A percentile compares a stretch with the other conserved stretches of the same genome.
Evolutionary conservation across 371 early-diverging fungal genomes (phyloP).

Genomic region (Saksenaea oblongispora): DNA sequence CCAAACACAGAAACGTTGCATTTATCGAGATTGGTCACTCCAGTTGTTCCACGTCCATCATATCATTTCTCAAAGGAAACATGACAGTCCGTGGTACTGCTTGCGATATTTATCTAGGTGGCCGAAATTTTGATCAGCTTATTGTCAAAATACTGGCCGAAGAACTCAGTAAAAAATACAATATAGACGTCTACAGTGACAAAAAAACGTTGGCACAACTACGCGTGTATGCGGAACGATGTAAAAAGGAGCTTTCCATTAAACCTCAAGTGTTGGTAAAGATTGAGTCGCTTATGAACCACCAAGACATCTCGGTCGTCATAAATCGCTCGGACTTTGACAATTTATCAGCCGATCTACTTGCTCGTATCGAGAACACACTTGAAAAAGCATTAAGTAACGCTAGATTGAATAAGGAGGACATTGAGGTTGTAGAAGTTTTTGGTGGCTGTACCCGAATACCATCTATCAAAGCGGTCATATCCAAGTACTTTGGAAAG

Average conservation of each 20-base stretch:
- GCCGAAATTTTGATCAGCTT: conserved; percentile 90
- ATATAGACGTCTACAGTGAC: conserved; percentile 83
- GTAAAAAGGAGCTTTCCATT: conserved; percentile 93
- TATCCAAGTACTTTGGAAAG: conserved; percentile 79
- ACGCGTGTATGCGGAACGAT: conserved; percentile 85
- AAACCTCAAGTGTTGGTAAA: conserved; percentile 85
- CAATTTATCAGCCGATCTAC: conserved; percentile 68
- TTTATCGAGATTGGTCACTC: conserved; percentile 95
- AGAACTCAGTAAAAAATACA: conserved; percentile 89
- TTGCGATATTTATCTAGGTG: conserved; percentile 89
- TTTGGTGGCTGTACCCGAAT: conserved; percentile 93
- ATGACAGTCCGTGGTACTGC: conserved; percentile 85
- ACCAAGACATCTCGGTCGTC: conserved; percentile 81
- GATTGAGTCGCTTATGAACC: conserved; percentile 88
- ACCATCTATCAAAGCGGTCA: conserved; percentile 83
- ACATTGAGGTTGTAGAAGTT: conserved; percentile 88
- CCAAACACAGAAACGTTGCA: conserved; percentile 86
- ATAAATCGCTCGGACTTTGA: conserved; percentile 82
- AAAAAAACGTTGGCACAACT: conserved; percentile 89
- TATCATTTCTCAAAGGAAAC: conserved; percentile 90
- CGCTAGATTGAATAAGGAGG: conserved; percentile 69
- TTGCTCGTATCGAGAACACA: conserved; percentile 69
- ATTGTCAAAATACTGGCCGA: conserved; percentile 79
- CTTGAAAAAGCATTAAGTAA: conserved; percentile 73
- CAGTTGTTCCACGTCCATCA: conserved; percentile 82